Evolutionary conservation across 306 rosid species (phyloP).

Genomic region (Rubus parviflorus): DNA sequence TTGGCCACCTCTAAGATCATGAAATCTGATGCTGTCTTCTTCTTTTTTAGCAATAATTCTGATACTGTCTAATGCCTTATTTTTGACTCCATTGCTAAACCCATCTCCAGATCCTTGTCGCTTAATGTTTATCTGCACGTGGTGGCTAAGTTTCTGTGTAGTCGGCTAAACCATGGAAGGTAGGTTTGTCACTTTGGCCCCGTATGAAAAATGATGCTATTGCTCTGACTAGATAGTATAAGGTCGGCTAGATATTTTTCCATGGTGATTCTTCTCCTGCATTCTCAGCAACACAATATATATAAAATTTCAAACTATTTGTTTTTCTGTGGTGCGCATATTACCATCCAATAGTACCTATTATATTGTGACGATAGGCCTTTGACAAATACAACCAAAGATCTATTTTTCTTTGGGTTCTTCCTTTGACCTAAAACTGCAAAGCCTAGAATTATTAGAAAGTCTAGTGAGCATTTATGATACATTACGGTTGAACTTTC

Average conservation of each 20-base stretch:
- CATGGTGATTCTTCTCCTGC: background rate
- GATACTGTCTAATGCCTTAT: background rate
- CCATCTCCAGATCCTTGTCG: background rate
- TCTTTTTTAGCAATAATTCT: background rate
- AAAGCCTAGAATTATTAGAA: background rate
- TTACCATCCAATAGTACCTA: background rate
- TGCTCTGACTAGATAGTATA: background rate
- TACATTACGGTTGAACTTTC: background rate
- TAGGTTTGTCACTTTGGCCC: background rate
- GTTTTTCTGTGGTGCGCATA: background rate
- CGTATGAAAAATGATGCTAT: background rate
- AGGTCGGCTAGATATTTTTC: conserved; percentile 11
- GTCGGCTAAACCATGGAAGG: background rate
- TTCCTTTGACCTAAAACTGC: background rate
- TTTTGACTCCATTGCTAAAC: background rate
- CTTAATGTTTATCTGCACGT: background rate
- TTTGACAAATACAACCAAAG: background rate
- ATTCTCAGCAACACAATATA: background rate
- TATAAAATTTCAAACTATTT: background rate
- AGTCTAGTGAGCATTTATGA: background rate
- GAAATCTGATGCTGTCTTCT: background rate
- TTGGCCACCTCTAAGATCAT: background rate
- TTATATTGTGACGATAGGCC: background rate
- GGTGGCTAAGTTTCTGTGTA: background rate
- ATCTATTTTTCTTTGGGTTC: background rate